Evolutionary conservation across 2,329 filamentous ascomycete species (phyloP), one percentile per base, ranked within the genome.

Genomic region (Aspergillus sp.): DNA sequence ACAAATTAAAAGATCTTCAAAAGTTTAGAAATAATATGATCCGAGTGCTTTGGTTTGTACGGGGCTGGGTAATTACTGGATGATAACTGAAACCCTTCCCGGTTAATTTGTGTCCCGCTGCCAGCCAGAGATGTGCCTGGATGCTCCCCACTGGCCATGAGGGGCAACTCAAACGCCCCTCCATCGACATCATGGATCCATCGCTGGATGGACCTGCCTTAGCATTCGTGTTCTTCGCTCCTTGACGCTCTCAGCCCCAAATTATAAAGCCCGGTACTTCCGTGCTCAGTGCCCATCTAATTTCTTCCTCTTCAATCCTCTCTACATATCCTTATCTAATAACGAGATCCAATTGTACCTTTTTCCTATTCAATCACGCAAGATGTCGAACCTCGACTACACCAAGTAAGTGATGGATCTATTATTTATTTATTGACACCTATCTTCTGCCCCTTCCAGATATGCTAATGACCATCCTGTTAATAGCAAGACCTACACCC

Each of bases 401-500:
- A 62, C 59, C 43, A 59, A 62, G 60, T 62, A 50, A 48, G 58
- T 47, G 11, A 35, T 11, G 19, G 4, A 19, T 19, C 19, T 19
- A n/a, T 8, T 32, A 11, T 12, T 12, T 27, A 36, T 40, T 32
- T 7, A 30, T 31, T 49, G 34, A 50, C 27, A 31, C 30, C 34
- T n/a, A 12, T 26, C 27, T 30, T 29, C 27, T 9, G n/a, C 13
- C 12, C 28, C 37, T 3, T n/a, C 27, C n/a, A 9, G 36, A 39
- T 10, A 12, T 35, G 7, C 13, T 40, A 13, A 32, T 32, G 5
- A 27, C 5, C 31, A n/a, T 6, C 8, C n/a, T 10, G 2, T 28
- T 32, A 36, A 33, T 26, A 67, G 64, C 40, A 67, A 65, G 47
- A 57, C 54, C 13, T 70, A 71, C 57, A 73, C 70, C 52, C 63